Evolutionary conservation across 257 asterid genomes (phyloP), one percentile per base, ranked within the genome.

Genomic region (Nicotiana benthamiana): DNA sequence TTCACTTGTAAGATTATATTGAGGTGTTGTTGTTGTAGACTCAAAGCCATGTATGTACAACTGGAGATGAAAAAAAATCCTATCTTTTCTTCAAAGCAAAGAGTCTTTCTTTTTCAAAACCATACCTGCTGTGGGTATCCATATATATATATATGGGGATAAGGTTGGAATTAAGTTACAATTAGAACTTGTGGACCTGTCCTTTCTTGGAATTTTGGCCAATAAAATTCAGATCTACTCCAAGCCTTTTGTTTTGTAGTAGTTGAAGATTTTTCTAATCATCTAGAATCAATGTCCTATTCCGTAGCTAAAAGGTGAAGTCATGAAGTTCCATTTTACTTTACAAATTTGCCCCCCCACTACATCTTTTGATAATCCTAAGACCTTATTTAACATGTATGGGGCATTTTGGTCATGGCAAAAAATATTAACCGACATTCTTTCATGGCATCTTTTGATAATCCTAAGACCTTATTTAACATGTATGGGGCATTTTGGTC

Each of bases 51-150:
- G 82, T 67, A 52, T 83, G 85, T 81, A 89, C 89, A 89, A 88
- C 87, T 87, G 87, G 85, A 82, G 92, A 87, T 84, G 81, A 80
- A 84, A 90, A 89, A 85, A 90, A 87, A 87, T 75, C 77, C 63
- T 83, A 78, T 82, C 97, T 85, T 94, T 89, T 90, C 93, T 94
- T 90, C 90, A 89, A 93, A 89, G 95, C 84, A 79, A 92, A 90
- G 97, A 85, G 91, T 84, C 85, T 87, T 86, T 87, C 89, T 74
- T 79, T 86, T 82, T 87, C 90, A 68, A 27, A 10, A 53, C 28
- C 36, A 54, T 74, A 60, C 62, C 78, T 22, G 16, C 61, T 43
- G 15, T 72, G 24, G 60, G 26, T 81, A 65, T 57, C 83, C 79
- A 82, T 81, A 48, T 82, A 81, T 81, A 48, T 82, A 81, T 53